Evolutionary conservation across 2,329 filamentous ascomycete genomes (phyloP).

Genomic region (Harringtonia aguacate): DNA sequence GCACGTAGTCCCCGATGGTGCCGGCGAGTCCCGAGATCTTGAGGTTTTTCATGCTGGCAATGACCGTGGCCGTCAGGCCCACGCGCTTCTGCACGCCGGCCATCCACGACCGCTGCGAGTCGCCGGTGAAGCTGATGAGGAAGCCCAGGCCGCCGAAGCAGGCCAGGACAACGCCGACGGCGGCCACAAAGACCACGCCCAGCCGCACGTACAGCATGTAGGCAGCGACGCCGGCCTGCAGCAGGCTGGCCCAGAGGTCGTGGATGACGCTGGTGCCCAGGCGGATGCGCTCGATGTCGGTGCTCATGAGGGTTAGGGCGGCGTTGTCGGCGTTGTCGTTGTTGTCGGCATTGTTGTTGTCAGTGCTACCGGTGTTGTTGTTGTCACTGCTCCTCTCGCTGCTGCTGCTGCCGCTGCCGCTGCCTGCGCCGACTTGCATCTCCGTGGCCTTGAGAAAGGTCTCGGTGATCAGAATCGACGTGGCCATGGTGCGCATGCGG

Average conservation of each 20-base stretch:
- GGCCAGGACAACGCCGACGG: constrained; percentile 8
- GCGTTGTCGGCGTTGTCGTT: too few species aligned
- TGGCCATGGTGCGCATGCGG: too few species aligned
- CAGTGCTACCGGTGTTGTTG: too few species aligned
- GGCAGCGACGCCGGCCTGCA: constrained; percentile 11
- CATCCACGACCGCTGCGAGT: constrained; percentile 15
- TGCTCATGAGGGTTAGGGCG: constrained; percentile 21
- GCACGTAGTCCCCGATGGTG: constrained; percentile 19
- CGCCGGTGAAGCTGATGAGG: not conserved
- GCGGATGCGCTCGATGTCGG: constrained; percentile 19
- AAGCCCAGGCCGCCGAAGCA: not conserved
- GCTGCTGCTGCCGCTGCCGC: too few species aligned
- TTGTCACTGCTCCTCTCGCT: too few species aligned
- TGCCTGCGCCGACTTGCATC: too few species aligned
- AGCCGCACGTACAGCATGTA: constrained; percentile 12
- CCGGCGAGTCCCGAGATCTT: constrained; percentile 25
- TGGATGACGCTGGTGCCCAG: constrained; percentile 15
- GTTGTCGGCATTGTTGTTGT: too few species aligned
- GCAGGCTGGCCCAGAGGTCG: constrained; percentile 15
- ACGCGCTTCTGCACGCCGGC: constrained; percentile 14
- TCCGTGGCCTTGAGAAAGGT: too few species aligned
- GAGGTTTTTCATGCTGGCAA: constrained; percentile 26
- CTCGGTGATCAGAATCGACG: too few species aligned
- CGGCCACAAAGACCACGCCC: constrained; percentile 10
- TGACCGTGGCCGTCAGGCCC: constrained; percentile 15